phyloP scores from a whole-genome alignment of 2,329 filamentous ascomycete species.

The Ascochyta koolunga region DNA sequence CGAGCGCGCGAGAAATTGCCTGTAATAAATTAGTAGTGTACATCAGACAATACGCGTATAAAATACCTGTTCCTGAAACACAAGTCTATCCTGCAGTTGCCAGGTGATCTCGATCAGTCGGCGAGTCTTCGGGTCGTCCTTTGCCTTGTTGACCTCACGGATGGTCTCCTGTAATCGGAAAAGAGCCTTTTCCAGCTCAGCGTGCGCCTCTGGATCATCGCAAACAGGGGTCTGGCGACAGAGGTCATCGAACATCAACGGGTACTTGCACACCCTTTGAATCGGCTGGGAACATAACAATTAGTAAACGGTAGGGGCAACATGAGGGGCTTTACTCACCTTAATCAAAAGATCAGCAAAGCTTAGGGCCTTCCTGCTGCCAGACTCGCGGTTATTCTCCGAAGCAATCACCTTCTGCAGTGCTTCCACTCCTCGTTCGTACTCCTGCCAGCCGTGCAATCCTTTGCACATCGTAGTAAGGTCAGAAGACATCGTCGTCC shows the following conservation, averaged over 20 bases:
- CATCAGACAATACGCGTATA: not conserved
- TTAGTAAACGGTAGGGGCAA: not conserved
- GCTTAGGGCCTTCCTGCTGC: slow-evolving; percentile 76
- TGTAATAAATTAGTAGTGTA: slow-evolving; percentile 15
- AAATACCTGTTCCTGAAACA: slow-evolving; percentile 72
- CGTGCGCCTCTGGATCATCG: slow-evolving; percentile 83
- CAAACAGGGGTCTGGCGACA: slow-evolving; percentile 80
- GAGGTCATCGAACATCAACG: slow-evolving; percentile 82
- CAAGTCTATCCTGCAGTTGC: slow-evolving; percentile 80
- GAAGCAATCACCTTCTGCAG: slow-evolving; percentile 77
- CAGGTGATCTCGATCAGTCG: slow-evolving; percentile 80
- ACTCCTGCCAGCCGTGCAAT: slow-evolving; percentile 75
- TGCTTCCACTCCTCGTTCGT: slow-evolving; percentile 84
- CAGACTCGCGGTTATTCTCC: slow-evolving; percentile 66
- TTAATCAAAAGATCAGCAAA: slow-evolving; percentile 90
- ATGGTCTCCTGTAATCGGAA: slow-evolving; percentile 76
- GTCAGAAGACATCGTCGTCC: slow-evolving; percentile 83
- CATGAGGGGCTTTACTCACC: slow-evolving; percentile 53
- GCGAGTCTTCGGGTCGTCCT: slow-evolving; percentile 73
- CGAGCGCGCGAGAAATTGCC: slow-evolving; percentile 39
- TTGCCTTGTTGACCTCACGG: slow-evolving; percentile 82
- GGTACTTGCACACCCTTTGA: slow-evolving; percentile 90
- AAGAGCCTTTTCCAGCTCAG: slow-evolving; percentile 76
- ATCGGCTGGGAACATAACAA: slow-evolving; percentile 69
- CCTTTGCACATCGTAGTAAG: slow-evolving; percentile 71